Evolutionary conservation across 2,329 filamentous ascomycete genomes (phyloP), one percentile per base, ranked within the genome.

Genomic region (Arthrocladium fulminans): DNA sequence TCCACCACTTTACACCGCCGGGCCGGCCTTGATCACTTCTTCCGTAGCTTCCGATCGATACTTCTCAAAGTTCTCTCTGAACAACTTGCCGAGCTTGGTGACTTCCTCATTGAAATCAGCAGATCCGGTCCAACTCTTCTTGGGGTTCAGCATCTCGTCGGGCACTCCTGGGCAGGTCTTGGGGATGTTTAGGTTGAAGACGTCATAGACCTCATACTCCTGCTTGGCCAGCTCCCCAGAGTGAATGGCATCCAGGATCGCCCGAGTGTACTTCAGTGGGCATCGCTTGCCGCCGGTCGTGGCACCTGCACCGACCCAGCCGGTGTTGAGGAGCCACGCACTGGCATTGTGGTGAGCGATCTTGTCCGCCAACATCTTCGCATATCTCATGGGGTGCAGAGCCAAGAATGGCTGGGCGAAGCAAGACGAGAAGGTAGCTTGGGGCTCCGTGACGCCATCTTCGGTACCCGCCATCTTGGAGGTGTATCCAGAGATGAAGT

Each of bases 381-480:
- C 92, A 73, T 98, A 98, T 69, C 87, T 85, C 92, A 98, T 98
- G 62, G 92, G 92, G 79, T 98, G 92, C 51, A 98, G 83, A 35
- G 92, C 92, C 62, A 98, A 76, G 88, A 98, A 98, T 54, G 92
- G 92, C 74, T 98, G 92, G 49, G 92, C 92, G 73, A 98, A 98
- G 81, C 92, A 98, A 46, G 89, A 94, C 22, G 89, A 97, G 82
- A 98, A 98, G 63, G 92, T 98, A 20, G 92, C 92, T 73, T 97
- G 88, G 57, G 92, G 92, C 74, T 98, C 92, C 8, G 86, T 94
- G 57, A 98, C 82, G 64, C 92, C 92, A 58, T 96, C 88, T 74
- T 98, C 92, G 27, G 92, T 98, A 64, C 92, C 92, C 57, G 92
- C 92, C 92, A 98, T 98, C 83, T 98, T 98, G 66, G 90, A 97